Conservation (phyloP, 768 basidiomycete species). For the Leucocoprinus sp. region DNA sequence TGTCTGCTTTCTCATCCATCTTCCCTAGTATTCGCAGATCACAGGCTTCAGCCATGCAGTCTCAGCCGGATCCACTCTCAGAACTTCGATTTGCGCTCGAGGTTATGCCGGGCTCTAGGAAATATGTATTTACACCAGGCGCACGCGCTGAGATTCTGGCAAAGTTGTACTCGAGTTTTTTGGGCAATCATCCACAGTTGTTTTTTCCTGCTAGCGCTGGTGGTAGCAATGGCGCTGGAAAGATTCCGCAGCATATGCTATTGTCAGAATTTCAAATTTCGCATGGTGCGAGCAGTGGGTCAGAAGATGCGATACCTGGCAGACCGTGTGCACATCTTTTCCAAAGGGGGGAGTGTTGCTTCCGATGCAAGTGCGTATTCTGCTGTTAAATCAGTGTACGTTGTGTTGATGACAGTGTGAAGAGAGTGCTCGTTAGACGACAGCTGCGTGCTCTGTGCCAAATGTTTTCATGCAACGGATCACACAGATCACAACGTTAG, state of each 20-base stretch:
- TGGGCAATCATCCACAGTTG: slow-evolving; percentile 65
- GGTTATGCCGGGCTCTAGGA: slow-evolving; percentile 72
- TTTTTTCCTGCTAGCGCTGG: slow-evolving; percentile 43
- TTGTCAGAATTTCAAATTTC: slow-evolving; percentile 65
- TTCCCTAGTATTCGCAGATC: slow-evolving; percentile 11
- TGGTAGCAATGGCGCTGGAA: slow-evolving; percentile 38
- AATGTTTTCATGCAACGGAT: slow-evolving; percentile 84
- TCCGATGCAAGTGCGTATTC: slow-evolving; percentile 82
- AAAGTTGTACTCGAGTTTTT: slow-evolving; percentile 76
- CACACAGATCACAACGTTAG: slow-evolving; percentile 86
- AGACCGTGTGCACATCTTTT: slow-evolving; percentile 80
- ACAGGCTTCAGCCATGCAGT: slow-evolving; percentile 3
- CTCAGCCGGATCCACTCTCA: slow-evolving; percentile 28
- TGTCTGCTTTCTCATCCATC: slow-evolving; percentile 9
- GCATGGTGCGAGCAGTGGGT: slow-evolving; percentile 32
- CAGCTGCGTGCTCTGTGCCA: slow-evolving; percentile 82
- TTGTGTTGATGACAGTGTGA: slow-evolving; percentile 6
- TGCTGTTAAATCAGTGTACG: slow-evolving; percentile 1
- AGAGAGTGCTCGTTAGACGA: slow-evolving; percentile 91
- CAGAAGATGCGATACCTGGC: slow-evolving; percentile 61
- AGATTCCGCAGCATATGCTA: slow-evolving; percentile 53
- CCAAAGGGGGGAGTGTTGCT: slow-evolving; percentile 86
- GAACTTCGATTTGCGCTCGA: slow-evolving; percentile 72
- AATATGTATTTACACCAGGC: slow-evolving; percentile 66
- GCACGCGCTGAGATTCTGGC: slow-evolving; percentile 76